These are phyloP conservation scores for Colletotrichum lentis DNA, from an alignment of 2,329 filamentous ascomycete genomes.

Conservation along the genomic window DNA sequence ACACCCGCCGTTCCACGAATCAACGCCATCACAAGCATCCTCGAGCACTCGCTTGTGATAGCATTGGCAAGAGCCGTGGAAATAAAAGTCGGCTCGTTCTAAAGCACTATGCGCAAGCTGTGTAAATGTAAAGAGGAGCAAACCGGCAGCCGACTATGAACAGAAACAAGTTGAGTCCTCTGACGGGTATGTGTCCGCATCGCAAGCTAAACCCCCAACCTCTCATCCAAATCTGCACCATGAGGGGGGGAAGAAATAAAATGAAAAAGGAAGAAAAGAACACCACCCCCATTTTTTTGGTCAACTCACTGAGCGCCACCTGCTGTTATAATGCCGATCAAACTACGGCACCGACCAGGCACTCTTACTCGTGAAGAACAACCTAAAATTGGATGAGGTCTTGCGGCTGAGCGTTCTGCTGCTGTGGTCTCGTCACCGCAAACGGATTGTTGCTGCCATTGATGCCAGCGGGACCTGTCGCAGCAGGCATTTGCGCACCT, in stretches of 20 bases:
- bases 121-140: constrained; percentile 20
- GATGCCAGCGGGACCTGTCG: constrained; percentile 65
- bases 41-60: no score
- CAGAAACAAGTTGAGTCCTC: constrained; percentile 20
- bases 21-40: background rate
- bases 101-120: constrained; percentile 24
- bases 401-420: constrained; percentile 58
- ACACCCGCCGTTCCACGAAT: background rate
- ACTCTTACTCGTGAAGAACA: background rate
- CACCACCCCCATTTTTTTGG: background rate
- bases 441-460: constrained; percentile 69
- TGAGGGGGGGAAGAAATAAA: background rate
- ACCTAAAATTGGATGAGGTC: constrained; percentile 71
- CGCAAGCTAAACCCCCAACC: constrained; percentile 3
- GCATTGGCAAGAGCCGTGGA: background rate
- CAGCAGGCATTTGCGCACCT: constrained; percentile 58
- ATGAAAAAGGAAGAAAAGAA: background rate
- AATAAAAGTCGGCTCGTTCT: background rate
- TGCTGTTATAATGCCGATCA: constrained; percentile 15
- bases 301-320: constrained; percentile 6
- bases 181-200: constrained; percentile 10
- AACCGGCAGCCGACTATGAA: constrained; percentile 24
- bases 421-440: constrained; percentile 60
- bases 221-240: background rate
- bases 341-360: background rate